Evolutionary conservation across 1,284 basidiomycete genomes (phyloP).

Genomic region (Boletus semigastroideus): DNA sequence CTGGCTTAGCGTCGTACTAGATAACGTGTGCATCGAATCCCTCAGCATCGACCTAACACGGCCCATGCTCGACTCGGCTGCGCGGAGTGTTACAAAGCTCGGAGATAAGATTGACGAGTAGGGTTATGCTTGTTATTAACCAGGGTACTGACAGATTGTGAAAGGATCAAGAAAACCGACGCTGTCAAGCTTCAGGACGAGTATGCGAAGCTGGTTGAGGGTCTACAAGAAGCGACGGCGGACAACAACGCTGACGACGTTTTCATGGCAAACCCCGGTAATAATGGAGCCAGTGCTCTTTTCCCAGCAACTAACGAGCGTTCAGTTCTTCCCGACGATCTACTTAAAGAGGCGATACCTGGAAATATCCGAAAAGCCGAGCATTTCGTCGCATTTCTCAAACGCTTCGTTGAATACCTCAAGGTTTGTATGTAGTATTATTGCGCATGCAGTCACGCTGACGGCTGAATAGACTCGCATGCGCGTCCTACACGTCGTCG

Average conservation of each 20-base stretch:
- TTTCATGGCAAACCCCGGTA: slow-evolving; percentile 90
- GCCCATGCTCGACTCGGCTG: slow-evolving; percentile 96
- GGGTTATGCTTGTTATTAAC: slow-evolving; percentile 4
- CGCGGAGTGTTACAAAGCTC: slow-evolving; percentile 84
- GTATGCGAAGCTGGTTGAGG: slow-evolving; percentile 95
- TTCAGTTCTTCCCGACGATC: slow-evolving; percentile 89
- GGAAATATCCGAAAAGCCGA: slow-evolving; percentile 99
- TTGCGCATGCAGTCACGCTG: slow-evolving; percentile 12
- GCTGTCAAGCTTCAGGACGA: slow-evolving; percentile 95
- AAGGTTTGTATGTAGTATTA: slow-evolving; percentile 57
- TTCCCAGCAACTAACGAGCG: slow-evolving; percentile 1
- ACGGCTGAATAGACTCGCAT: slow-evolving; percentile 77
- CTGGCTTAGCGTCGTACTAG: slow-evolving; percentile 38
- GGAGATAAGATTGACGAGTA: slow-evolving; percentile 94
- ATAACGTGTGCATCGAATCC: slow-evolving; percentile 99
- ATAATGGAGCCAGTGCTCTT: not conserved
- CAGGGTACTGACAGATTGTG: slow-evolving; percentile 10
- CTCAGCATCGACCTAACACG: slow-evolving; percentile 97
- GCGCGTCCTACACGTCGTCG: slow-evolving; percentile 98
- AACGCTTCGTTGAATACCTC: slow-evolving; percentile 97
- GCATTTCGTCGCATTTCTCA: slow-evolving; percentile 98
- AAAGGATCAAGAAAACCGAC: slow-evolving; percentile 91
- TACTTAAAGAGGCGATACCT: slow-evolving; percentile 93
- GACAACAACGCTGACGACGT: slow-evolving; percentile 72
- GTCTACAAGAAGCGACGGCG: slow-evolving; percentile 77